Percentiles rank a stretch among this genome's conserved stretches.
phyloP scores from a whole-genome alignment of 2,329 filamentous ascomycete species.

The Penicillium expansum region DNA sequence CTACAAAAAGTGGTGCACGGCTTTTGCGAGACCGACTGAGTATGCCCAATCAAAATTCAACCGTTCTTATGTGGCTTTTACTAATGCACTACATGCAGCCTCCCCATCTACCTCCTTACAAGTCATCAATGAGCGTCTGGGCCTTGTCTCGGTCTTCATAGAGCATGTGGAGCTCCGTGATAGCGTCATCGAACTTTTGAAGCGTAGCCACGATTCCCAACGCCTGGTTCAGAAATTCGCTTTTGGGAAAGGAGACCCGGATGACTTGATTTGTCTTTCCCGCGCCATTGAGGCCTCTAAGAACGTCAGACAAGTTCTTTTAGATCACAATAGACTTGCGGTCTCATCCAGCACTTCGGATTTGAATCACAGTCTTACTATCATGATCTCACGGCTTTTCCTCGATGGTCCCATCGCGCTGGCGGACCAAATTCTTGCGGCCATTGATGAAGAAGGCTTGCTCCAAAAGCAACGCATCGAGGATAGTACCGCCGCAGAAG shows the following conservation, averaged over 20 bases:
- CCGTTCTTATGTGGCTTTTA: background rate
- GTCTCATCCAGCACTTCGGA: constrained; percentile 5
- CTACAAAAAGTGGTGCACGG: constrained; percentile 85
- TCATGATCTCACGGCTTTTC: constrained; percentile 34
- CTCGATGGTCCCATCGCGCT: constrained; percentile 66
- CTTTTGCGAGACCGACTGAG: constrained; percentile 82
- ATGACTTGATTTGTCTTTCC: constrained; percentile 81
- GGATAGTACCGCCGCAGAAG: constrained; percentile 66
- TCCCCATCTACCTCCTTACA: constrained; percentile 84
- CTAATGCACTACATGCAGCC: constrained; percentile 41
- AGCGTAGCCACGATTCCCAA: constrained; percentile 77
- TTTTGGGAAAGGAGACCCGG: constrained; percentile 83
- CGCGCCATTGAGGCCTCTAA: constrained; percentile 74
- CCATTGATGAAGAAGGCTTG: constrained; percentile 93
- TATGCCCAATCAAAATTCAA: constrained; percentile 33
- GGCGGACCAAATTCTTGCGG: constrained; percentile 66
- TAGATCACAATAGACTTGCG: constrained; percentile 15
- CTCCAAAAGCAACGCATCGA: constrained; percentile 74
- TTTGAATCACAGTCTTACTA: constrained; percentile 23
- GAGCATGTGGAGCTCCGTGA: constrained; percentile 66
- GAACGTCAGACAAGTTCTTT: constrained; percentile 53
- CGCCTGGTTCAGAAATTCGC: constrained; percentile 93
- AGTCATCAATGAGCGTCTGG: constrained; percentile 73
- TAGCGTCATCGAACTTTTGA: constrained; percentile 64
- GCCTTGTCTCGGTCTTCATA: constrained; percentile 76